Conservation (phyloP, 192 early-diverging fungal species). For the Podila clonocystis region DNA sequence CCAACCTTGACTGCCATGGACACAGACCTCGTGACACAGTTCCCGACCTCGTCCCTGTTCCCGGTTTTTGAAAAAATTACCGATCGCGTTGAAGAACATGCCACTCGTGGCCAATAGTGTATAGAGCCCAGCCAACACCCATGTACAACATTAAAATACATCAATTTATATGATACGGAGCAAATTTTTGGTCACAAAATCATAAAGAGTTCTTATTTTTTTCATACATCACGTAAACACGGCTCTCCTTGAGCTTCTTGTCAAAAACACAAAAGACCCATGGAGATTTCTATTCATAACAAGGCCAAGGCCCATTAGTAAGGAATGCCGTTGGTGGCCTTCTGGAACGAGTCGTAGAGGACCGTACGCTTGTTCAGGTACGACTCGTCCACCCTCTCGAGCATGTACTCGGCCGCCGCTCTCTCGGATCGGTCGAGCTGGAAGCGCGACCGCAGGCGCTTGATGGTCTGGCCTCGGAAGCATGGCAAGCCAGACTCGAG, state of each 20-base stretch:
- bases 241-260: no score
- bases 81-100: constrained; percentile 49
- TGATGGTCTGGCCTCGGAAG: constrained; percentile 96
- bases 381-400: constrained; percentile 85
- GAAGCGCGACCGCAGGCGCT: constrained; percentile 87
- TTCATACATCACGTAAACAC: not conserved
- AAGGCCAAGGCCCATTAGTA: constrained; percentile 14
- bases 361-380: constrained; percentile 94
- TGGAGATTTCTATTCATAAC: not conserved
- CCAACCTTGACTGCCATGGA: constrained; percentile 75
- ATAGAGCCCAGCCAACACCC: not conserved
- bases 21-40: constrained; percentile 55
- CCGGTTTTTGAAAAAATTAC: constrained; percentile 63
- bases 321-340: constrained; percentile 78
- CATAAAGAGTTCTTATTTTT: not conserved
- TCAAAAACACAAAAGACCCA: no score
- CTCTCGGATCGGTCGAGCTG: constrained; percentile 90
- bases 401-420: constrained; percentile 96
- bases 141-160: not conserved
- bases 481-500: constrained; percentile 96
- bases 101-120: constrained; percentile 21
- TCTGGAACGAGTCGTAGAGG: constrained; percentile 85
- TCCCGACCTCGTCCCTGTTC: constrained; percentile 61
- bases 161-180: not conserved
- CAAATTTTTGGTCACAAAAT: not conserved